phyloP scores from a whole-genome alignment of 306 rosid species.

The Cicer judaicum region DNA sequence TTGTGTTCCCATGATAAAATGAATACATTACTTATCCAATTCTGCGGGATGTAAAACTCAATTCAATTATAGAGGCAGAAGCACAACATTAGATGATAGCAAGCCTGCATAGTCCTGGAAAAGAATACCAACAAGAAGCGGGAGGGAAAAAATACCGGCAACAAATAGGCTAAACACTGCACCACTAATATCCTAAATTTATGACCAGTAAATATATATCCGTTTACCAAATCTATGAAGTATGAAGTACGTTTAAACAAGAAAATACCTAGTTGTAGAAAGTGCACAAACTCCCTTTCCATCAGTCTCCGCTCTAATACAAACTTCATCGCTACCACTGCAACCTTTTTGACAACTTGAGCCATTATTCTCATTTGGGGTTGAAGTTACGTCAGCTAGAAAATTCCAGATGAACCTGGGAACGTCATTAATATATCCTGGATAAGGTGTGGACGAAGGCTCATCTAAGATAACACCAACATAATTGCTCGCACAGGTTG shows the following conservation, averaged over 20 bases:
- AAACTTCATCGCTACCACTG: conserved; percentile 70
- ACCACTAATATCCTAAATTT: conserved; percentile 3
- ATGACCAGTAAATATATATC: conserved; percentile 5
- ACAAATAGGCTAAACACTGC: conserved; percentile 11
- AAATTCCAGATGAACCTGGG: conserved; percentile 90
- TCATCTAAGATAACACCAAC: conserved; percentile 81
- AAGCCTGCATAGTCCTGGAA: not conserved
- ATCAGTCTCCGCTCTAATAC: conserved; percentile 71
- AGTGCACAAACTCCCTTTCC: conserved; percentile 80
- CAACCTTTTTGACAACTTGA: conserved; percentile 71
- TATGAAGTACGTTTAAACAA: conserved; percentile 7
- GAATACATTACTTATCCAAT: not conserved
- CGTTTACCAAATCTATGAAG: not conserved
- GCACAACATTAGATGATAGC: not conserved
- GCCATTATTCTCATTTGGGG: conserved; percentile 52
- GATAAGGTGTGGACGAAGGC: conserved; percentile 73
- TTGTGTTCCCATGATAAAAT: conserved; percentile 13
- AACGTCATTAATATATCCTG: conserved; percentile 70
- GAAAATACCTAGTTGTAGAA: conserved; percentile 87
- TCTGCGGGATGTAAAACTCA: not conserved
- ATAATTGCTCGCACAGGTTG: conserved; percentile 84
- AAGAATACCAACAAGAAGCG: conserved; percentile 8
- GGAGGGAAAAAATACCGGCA: not conserved
- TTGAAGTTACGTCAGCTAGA: conserved; percentile 80
- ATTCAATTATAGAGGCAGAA: conserved; percentile 10